These are phyloP conservation scores for Stephania cephalantha DNA, from an alignment of 164 flowering plant genomes.

Conservation along the genomic window DNA sequence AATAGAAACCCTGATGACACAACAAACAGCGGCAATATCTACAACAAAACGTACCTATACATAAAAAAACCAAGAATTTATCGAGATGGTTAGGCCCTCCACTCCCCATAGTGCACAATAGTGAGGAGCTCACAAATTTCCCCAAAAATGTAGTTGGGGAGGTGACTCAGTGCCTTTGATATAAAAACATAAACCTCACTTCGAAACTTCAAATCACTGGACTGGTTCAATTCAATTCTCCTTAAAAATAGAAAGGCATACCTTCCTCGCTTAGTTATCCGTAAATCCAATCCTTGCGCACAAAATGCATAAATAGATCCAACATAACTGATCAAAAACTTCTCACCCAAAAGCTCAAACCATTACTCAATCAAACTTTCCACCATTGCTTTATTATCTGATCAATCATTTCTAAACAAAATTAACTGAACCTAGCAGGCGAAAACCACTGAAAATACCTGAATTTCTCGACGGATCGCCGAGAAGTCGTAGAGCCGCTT, in stretches of 20 bases:
- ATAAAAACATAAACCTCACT: not conserved
- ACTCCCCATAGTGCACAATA: no score
- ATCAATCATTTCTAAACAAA: not conserved
- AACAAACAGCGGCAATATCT: no score
- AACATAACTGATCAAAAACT: not conserved
- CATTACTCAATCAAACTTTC: not conserved
- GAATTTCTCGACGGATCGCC: constrained; percentile 39
- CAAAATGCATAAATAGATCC: not conserved
- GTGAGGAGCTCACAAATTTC: no score
- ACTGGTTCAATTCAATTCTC: not conserved
- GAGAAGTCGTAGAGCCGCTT: constrained; percentile 37
- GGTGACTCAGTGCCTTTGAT: not conserved
- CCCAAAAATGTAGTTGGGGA: no score
- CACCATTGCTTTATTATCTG: not conserved
- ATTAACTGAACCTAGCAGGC: not conserved
- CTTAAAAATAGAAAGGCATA: not conserved
- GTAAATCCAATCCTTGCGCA: not conserved
- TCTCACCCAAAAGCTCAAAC: not conserved
- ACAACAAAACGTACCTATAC: no score
- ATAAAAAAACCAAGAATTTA: no score
- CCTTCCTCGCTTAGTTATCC: not conserved
- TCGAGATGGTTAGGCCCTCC: no score
- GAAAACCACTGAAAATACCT: constrained; percentile 21
- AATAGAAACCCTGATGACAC: no score
- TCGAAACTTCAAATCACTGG: not conserved